Evolutionary conservation across 352 stramenopile species (phyloP), one percentile per base, ranked within the genome.

Genomic region (Pythium rishiriense): DNA sequence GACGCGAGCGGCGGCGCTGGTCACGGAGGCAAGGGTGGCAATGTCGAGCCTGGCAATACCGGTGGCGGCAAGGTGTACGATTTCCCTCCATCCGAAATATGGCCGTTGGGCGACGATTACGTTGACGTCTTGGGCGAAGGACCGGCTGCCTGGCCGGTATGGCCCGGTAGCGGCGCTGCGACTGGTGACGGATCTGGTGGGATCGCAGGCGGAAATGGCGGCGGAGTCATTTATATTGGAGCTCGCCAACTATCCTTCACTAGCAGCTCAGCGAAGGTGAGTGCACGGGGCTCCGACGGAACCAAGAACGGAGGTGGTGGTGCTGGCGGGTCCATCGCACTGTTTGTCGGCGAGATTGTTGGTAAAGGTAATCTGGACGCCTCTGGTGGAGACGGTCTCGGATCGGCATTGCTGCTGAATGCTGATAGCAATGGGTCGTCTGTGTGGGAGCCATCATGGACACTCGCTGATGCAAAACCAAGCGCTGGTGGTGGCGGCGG

Each of bases 161-260:
- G 67, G 67, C 67, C 67, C 3, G 67, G 67, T 6, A 73, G 67
- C 33, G 67, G 67, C 28, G 67, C 67, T 9, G 67, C 67, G 15
- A 33, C 49, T 24, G 67, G 67, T 10, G 60, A 63, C 37, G 67
- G 62, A 6, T 71, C 78, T 1, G 76, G 78, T 39, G 70, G 74
- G 19, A 64, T 91, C n/a, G 75, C 68, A 49, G 87, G 84, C 15
- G 87, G 85, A 3, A 82, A 69, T 55, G 87, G 87, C 9, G 87
- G 87, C 42, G 87, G 87, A 14, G 59, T 95, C 12, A 75, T 95
- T 25, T 87, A 92, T 67, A 66, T 95, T 45, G 67, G 74, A 0
- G 75, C 83, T 1, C 78, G 73, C 53, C 76, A 74, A 17, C 68
- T 95, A 4, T 59, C 70, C 6, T 64, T 95, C 19, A 63, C 47